Evolutionary conservation across 768 basidiomycete species (phyloP), one percentile per base, ranked within the genome.

Genomic region (Boletus vinaceobasis): DNA sequence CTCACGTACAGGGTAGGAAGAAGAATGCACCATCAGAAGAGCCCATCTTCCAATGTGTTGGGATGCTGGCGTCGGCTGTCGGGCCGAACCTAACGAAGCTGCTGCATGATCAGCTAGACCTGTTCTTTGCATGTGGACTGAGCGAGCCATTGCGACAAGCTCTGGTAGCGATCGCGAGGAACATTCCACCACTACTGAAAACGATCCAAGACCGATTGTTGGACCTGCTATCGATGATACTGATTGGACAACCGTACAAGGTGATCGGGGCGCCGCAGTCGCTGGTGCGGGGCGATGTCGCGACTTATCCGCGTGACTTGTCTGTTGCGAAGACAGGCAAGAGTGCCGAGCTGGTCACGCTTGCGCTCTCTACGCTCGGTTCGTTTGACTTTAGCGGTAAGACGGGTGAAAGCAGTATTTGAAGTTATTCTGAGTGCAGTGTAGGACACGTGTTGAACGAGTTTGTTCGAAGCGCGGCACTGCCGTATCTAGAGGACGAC

Each of bases 1-100:
- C 50, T 60, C 55, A 65, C 37, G 29, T 32, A 48, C 2, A 23
- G 14, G 35, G 29, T 57, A 87, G 84, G 53, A 86, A 87, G 66
- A 96, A 94, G 78, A 94, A 93, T 66, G 90, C 93, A 2, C 90
- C 91, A 3, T 86, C 88, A 15, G 95, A 98, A 70, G 93, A 93
- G 60, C 89, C 95, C 0, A 93, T 98, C 55, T 98, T 99, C 66
- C 92, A 98, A 77, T 98, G 97, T 71, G 83, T 99, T 55, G 93
- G 93, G 36, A 96, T 98, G 93, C 77, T 99, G 40, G 93, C 95
- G 1, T 83, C 86, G 2, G 92, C 97, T 9, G 94, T 99, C 32
- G 97, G 97, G 1, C 94, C 94, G 3, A 96, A 94, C 70, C 76
- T 99, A 44, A 98, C 97, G 0, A 94, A 96, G 66, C 79, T 96